Conservation (phyloP, 1,139 yeast genomes). For the Magnusiomyces magnusii region DNA sequence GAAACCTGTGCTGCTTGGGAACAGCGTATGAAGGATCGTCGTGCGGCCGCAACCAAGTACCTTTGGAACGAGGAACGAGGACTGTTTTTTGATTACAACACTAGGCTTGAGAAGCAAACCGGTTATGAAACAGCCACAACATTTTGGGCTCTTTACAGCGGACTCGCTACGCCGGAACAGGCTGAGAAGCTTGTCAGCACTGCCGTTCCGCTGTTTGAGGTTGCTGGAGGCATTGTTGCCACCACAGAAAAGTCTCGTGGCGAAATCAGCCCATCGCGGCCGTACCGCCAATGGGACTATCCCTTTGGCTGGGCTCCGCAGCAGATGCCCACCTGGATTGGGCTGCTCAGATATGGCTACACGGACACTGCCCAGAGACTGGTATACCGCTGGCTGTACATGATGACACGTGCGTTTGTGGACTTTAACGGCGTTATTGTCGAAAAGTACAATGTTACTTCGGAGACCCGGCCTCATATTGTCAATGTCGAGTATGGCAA, state of each 20-base stretch:
- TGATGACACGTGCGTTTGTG: conserved; percentile 89
- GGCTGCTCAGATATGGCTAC: conserved; percentile 68
- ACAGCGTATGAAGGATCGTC: conserved; percentile 48
- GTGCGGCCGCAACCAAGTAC: conserved; percentile 53
- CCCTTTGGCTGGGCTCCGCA: conserved; percentile 99
- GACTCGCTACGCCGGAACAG: conserved; percentile 63
- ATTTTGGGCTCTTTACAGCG: conserved; percentile 91
- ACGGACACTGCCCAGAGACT: conserved; percentile 59
- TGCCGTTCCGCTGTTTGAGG: conserved; percentile 69
- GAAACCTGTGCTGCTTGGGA: conserved; percentile 57
- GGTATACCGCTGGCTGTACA: conserved; percentile 77
- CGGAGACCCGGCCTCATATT: conserved; percentile 75
- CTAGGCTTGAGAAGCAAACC: conserved; percentile 48
- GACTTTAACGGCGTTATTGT: conserved; percentile 95
- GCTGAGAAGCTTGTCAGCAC: conserved; percentile 55
- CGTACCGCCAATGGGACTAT: conserved; percentile 95
- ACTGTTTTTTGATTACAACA: conserved; percentile 79
- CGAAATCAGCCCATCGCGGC: conserved; percentile 56
- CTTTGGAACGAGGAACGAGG: conserved; percentile 80
- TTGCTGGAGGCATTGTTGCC: conserved; percentile 81
- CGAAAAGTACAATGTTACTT: conserved; percentile 88
- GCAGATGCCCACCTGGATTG: conserved; percentile 91
- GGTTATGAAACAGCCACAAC: conserved; percentile 83
- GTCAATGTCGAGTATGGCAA: conserved; percentile 97
- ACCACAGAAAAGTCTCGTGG: conserved; percentile 80